Evolutionary conservation across 73 alveolate genomes (phyloP).

Genomic region (Paramecium bursaria): DNA sequence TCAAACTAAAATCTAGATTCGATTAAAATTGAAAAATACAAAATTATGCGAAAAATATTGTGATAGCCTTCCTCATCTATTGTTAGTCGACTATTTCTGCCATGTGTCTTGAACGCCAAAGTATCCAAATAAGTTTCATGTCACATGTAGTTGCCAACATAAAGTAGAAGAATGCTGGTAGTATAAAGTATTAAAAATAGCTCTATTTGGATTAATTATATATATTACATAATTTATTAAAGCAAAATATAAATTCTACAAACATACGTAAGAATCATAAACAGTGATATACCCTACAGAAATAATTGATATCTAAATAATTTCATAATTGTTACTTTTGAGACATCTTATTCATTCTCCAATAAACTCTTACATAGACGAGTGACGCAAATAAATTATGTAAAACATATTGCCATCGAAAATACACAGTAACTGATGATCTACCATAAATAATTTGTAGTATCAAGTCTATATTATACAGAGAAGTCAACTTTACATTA

Average conservation of each 20-base stretch:
- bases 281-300: slow-evolving; percentile 21
- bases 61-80: slow-evolving; percentile 45
- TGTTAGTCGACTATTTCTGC: slow-evolving; percentile 12
- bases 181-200: slow-evolving; percentile 37
- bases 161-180: slow-evolving; percentile 57
- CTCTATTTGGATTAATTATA: neutral
- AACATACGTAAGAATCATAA: slow-evolving; percentile 29
- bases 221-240: slow-evolving; percentile 24
- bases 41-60: slow-evolving; percentile 34
- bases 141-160: slow-evolving; percentile 53
- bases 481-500: neutral
- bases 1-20: slow-evolving; percentile 36
- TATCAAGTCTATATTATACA: neutral
- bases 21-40: neutral
- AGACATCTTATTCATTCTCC: slow-evolving; percentile 44
- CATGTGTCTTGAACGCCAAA: slow-evolving; percentile 27
- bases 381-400: slow-evolving; percentile 42
- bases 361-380: slow-evolving; percentile 13
- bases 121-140: slow-evolving; percentile 49
- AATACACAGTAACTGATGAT: slow-evolving; percentile 24
- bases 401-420: slow-evolving; percentile 56
- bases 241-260: slow-evolving; percentile 15
- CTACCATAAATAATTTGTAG: slow-evolving; percentile 1
- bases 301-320: neutral
- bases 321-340: neutral